Base-by-base conservation (phyloP, 495 filamentous ascomycete species). In the Tetracladium setigerum region DNA sequence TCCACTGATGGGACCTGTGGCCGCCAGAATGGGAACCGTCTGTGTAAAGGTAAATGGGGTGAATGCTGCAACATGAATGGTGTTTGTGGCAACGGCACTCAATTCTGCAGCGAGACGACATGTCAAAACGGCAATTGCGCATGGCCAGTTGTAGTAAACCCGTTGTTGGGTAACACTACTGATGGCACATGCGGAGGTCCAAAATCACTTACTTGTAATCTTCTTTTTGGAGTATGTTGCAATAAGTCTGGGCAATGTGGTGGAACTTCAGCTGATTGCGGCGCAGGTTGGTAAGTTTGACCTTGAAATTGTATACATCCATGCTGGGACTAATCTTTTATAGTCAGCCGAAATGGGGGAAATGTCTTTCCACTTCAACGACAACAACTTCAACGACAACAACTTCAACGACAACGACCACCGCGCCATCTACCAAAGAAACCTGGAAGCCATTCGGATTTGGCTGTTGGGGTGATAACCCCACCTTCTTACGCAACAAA, bases 51-150 rank as follows among this genome's bases (percentile, higher is more conserved):
- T n/a, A 46, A 49, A 52, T 63, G 55, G 60, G 62, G 58, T 0
- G 44, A 60, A 43, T 65, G 56, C 38, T 65, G 58, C 51, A 59
- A 48, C 34, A 33, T 56, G 13, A 44, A 43, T 32, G 60, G 62
- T 15, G 33, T n/a, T 5, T 62, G 60, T 24, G 60, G 60, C 9
- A 56, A 46, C 1, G 60, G 60, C 1, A 14, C n/a, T 14, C 42
- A 52, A 30, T 58, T 54, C 35, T 58, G 55, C 30, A 51, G 24
- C 18, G 33, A 30, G 1, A 52, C 35, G 6, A 37, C 35, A 13
- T 55, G 52, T 27, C 44, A 54, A 19, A 44, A 38, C 5, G 55
- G 51, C 8, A 54, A 58, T 17, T 58, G 55, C 47, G 37, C 35
- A 12, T 10, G 16, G 40, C 35, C 47, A 31, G 41, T 31, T 27